A percentile compares a stretch with the other conserved stretches of the same genome.
Evolutionary conservation across 768 basidiomycete species (phyloP).

Genomic region (Melanogaster broomeanus): DNA sequence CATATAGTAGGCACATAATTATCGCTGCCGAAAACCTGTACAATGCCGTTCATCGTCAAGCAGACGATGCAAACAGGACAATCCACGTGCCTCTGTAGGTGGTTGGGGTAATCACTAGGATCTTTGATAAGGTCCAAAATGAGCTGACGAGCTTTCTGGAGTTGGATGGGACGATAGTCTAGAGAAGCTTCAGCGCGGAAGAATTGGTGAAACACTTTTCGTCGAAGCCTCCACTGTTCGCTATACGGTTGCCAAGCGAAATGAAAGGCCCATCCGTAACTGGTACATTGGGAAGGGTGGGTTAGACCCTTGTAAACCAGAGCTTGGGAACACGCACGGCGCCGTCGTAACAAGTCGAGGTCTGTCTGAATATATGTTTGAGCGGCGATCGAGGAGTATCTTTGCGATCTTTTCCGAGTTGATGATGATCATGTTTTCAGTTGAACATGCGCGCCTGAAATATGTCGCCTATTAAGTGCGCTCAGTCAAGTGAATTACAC

Average conservation of each 20-base stretch:
- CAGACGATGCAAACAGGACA: not conserved
- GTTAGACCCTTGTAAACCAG: not conserved
- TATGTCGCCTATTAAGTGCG: not conserved
- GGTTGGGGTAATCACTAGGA: not conserved
- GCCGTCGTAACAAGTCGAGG: not conserved
- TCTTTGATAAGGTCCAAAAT: not conserved
- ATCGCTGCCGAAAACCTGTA: slow-evolving; percentile 32
- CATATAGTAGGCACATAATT: slow-evolving; percentile 38
- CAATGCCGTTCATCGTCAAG: not conserved
- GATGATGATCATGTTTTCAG: slow-evolving; percentile 2
- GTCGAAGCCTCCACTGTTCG: not conserved
- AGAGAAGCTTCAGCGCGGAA: not conserved
- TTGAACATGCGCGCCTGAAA: not conserved
- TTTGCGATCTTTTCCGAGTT: not conserved
- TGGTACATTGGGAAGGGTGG: not conserved
- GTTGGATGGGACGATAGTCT: slow-evolving; percentile 1
- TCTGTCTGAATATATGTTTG: slow-evolving; percentile 4
- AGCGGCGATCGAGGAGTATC: not conserved
- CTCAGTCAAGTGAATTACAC: not conserved
- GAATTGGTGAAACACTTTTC: slow-evolving; percentile 3
- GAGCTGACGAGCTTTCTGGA: slow-evolving; percentile 4
- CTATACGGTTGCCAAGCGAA: slow-evolving; percentile 3
- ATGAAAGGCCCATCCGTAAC: not conserved
- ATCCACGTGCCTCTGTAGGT: not conserved
- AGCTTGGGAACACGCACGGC: not conserved